Conservation (phyloP, 352 stramenopile species). For the Pythium dissimile region DNA sequence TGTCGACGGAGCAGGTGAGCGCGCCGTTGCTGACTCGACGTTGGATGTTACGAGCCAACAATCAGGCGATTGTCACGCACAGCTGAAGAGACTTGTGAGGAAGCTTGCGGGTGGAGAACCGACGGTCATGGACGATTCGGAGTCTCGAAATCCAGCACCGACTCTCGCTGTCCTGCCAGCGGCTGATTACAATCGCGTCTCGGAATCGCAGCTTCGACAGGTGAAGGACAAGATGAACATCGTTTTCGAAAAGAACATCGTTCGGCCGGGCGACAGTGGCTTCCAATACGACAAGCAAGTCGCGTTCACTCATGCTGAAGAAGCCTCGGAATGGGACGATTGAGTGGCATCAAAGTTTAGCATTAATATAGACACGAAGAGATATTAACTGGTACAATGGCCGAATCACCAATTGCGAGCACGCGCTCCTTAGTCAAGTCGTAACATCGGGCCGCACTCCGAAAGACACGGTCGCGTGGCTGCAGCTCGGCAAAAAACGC, state of each 20-base stretch:
- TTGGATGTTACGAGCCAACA: neutral
- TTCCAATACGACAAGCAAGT: slow-evolving; percentile 76
- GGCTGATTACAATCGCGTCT: slow-evolving; percentile 79
- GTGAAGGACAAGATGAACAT: slow-evolving; percentile 73
- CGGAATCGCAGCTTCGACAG: slow-evolving; percentile 61
- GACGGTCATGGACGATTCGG: neutral
- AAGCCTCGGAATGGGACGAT: slow-evolving; percentile 64
- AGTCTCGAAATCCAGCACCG: neutral
- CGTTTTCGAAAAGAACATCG: slow-evolving; percentile 59
- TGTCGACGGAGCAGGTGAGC: slow-evolving; percentile 44
- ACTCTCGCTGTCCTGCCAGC: slow-evolving; percentile 31
- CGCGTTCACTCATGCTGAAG: slow-evolving; percentile 37
- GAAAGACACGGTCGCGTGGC: neutral
- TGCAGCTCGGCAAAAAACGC: neutral
- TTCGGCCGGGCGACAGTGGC: slow-evolving; percentile 45
- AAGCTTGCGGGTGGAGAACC: slow-evolving; percentile 27
- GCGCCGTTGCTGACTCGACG: neutral
- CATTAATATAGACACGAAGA: slow-evolving; percentile 22
- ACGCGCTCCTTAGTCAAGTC: too few relatives aligned
- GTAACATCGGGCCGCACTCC: too few relatives aligned
- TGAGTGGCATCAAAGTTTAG: slow-evolving; percentile 15
- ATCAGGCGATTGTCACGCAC: neutral
- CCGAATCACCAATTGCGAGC: neutral
- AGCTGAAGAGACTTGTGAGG: slow-evolving; percentile 50
- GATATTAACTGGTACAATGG: slow-evolving; percentile 22